These are phyloP conservation scores for Penicillium sp. DNA, from an alignment of 2,329 filamentous ascomycete species.

Conservation along the genomic window DNA sequence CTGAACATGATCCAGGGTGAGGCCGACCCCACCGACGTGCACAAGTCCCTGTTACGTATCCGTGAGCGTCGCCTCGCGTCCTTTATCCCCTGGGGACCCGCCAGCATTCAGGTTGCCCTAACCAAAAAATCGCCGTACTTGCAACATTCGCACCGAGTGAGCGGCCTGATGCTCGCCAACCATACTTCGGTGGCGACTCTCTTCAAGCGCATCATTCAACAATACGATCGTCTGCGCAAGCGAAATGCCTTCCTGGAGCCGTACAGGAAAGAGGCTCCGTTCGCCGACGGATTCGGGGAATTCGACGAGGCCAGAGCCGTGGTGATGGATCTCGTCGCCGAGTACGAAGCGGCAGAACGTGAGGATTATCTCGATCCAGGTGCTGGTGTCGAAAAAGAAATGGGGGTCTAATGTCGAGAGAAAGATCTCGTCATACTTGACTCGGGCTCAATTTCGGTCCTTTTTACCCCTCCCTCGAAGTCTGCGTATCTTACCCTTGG, in stretches of 20 bases:
- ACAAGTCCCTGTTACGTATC: constrained; percentile 95
- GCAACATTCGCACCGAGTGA: constrained; percentile 87
- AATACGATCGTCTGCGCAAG: constrained; percentile 92
- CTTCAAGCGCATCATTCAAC: constrained; percentile 86
- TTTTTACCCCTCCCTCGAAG: too few species aligned
- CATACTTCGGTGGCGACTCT: constrained; percentile 95
- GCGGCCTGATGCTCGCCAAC: constrained; percentile 94
- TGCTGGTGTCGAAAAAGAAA: constrained; percentile 42
- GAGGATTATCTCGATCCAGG: constrained; percentile 82
- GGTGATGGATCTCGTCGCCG: constrained; percentile 80
- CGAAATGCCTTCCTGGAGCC: constrained; percentile 93
- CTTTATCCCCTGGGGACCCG: constrained; percentile 97
- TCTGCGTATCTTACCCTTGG: too few species aligned
- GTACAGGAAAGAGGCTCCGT: constrained; percentile 93
- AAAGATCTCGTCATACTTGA: too few species aligned
- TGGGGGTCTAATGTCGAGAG: constrained; percentile 8
- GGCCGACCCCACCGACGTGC: constrained; percentile 93
- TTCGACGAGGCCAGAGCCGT: constrained; percentile 94
- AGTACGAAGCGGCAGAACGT: constrained; percentile 93
- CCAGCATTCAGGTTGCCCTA: constrained; percentile 92
- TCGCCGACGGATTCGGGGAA: constrained; percentile 83
- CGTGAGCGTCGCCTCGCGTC: constrained; percentile 88
- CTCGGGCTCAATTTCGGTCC: too few species aligned
- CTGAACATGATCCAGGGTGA: constrained; percentile 98
- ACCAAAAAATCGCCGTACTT: constrained; percentile 97